Evolutionary conservation across 148 eudicot genomes (phyloP), one percentile per base, ranked within the genome.

Genomic region (Dianthus caryophyllus): DNA sequence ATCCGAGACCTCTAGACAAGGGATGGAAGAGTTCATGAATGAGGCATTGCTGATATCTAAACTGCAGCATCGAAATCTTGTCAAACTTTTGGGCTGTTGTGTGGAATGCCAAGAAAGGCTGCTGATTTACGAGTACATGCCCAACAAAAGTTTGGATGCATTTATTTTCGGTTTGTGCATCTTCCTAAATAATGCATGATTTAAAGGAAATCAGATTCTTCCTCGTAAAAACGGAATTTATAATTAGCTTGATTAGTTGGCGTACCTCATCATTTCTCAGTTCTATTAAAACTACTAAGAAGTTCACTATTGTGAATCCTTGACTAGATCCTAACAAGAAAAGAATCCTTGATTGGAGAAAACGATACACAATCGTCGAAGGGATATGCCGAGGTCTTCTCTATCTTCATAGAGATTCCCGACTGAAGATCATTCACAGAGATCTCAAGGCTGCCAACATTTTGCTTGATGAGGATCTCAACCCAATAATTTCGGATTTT

Each of bases 11-110:
- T 87, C 91, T 0, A 77, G 80, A 41, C 88, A 87, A 80, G 91
- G 88, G 21, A 57, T 84, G 68, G 88, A 80, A 51, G 91, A 87
- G 75, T 87, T 87, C 72, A 84, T 65, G 76, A 86, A 84, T 65
- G 87, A 86, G 79, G 71, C 80, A 47, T 64, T 65, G 73, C 64
- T 86, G 39, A 84, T 86, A 20, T 81, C 85, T 17, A 76, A 84
- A 65, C 53, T 86, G 68, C 91, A 86, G 61, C 91, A 86, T 48
- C 71, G 81, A 41, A 86, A 84, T 72, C 84, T 86, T 66, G 91
- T 86, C 29, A 71, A 82, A 72, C 71, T 83, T 47, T 26, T 86
- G 2, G 90, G 85, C 2, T 81, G 74, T 61, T 83, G 79, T 77
- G 61, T 66, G 39, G 70, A 73, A 43, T 84, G 79, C 12, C 85